Evolutionary conservation across 352 stramenopile genomes (phyloP).

Genomic region (Phytophthora quininea): DNA sequence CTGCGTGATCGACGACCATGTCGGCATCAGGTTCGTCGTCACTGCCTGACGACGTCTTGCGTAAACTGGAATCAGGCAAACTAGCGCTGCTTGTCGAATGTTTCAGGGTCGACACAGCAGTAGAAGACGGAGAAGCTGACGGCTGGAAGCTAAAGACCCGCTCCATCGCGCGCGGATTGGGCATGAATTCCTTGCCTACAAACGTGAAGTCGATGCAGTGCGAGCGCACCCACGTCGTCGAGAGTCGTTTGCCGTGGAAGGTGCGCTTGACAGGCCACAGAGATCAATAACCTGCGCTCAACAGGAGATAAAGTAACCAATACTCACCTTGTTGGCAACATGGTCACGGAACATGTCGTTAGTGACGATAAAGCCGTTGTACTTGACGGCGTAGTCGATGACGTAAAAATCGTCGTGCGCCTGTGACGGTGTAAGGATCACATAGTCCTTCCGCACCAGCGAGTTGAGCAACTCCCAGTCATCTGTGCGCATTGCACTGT

Average conservation of each 20-base stretch:
- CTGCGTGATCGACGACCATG: slow-evolving; percentile 60
- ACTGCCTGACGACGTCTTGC: slow-evolving; percentile 13
- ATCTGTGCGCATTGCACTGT: slow-evolving; percentile 50
- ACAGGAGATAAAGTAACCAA: neutral
- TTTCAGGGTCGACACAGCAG: slow-evolving; percentile 3
- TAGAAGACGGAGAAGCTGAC: slow-evolving; percentile 1
- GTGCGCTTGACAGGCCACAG: slow-evolving; percentile 41
- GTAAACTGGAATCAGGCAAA: slow-evolving; percentile 13
- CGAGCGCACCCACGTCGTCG: slow-evolving; percentile 60
- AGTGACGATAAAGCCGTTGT: slow-evolving; percentile 89
- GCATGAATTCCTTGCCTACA: slow-evolving; percentile 89
- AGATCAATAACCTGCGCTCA: slow-evolving; percentile 3
- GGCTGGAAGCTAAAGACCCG: slow-evolving; percentile 52
- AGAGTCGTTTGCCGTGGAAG: slow-evolving; percentile 71
- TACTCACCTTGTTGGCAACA: slow-evolving; percentile 65
- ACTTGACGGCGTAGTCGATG: slow-evolving; percentile 90
- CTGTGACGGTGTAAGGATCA: slow-evolving; percentile 83
- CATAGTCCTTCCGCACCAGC: slow-evolving; percentile 67
- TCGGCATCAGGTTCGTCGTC: slow-evolving; percentile 22
- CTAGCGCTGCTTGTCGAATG: slow-evolving; percentile 2
- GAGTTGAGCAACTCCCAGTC: slow-evolving; percentile 52
- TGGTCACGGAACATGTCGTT: slow-evolving; percentile 95
- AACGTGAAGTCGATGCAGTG: slow-evolving; percentile 91
- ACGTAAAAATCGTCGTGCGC: slow-evolving; percentile 92
- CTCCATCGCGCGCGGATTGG: slow-evolving; percentile 87